Evolutionary conservation across 768 basidiomycete species (phyloP).

Genomic region (Mycena vulgaris): DNA sequence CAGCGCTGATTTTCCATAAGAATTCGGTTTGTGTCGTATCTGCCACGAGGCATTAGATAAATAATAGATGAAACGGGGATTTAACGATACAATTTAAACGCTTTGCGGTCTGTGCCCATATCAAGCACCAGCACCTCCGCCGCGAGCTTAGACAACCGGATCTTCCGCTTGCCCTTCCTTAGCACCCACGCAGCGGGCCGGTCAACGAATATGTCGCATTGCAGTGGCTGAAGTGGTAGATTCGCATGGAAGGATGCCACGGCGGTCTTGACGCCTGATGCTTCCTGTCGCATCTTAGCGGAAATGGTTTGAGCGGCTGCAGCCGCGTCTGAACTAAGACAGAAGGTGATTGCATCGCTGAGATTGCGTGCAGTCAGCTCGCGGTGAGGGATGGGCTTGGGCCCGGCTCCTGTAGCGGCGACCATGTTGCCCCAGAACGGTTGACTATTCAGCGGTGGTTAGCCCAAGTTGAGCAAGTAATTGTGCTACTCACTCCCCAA

Average conservation of each 20-base stretch:
- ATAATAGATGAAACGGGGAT: not conserved
- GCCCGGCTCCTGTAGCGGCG: constrained; percentile 59
- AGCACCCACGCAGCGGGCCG: constrained; percentile 32
- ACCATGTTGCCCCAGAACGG: constrained; percentile 59
- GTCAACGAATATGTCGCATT: constrained; percentile 28
- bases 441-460: constrained; percentile 42
- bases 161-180: constrained; percentile 26
- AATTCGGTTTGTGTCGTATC: constrained; percentile 21
- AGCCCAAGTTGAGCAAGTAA: not conserved
- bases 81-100: constrained; percentile 11
- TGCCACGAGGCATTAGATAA: constrained; percentile 1
- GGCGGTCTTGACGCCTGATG: constrained; percentile 39
- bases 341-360: constrained; percentile 51
- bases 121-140: constrained; percentile 22
- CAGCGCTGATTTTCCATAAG: constrained; percentile 31
- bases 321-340: constrained; percentile 48
- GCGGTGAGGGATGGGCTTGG: constrained; percentile 50
- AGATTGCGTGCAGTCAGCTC: constrained; percentile 17
- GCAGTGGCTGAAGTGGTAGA: constrained; percentile 19
- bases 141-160: constrained; percentile 34
- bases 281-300: constrained; percentile 54
- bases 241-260: constrained; percentile 29
- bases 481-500: constrained; percentile 51
- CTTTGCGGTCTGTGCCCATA: constrained; percentile 3
- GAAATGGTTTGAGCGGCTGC: constrained; percentile 55